phyloP scores from a whole-genome alignment of 1,284 basidiomycete species.

The Hortiboletus rubellus region DNA sequence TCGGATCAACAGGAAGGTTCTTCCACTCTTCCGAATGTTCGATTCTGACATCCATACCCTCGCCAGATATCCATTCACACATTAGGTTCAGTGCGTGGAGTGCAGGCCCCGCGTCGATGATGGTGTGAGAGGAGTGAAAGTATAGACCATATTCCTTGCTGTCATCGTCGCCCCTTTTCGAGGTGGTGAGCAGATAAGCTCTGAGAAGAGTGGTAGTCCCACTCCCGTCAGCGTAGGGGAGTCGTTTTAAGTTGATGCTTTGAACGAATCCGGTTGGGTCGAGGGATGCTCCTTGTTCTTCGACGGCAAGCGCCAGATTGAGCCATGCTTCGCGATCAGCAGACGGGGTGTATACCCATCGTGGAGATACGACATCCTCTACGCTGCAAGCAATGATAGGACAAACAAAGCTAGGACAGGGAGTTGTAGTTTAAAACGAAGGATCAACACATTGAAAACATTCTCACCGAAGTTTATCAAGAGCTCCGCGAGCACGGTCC shows the following conservation, averaged over 20 bases:
- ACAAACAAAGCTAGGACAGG: conserved; percentile 18
- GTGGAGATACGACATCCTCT: conserved; percentile 13
- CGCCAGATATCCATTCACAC: conserved; percentile 27
- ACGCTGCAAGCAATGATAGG: conserved; percentile 21
- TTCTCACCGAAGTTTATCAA: conserved; percentile 24
- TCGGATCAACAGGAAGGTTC: conserved; percentile 25
- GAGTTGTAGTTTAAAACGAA: neutral
- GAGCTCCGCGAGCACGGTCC: conserved; percentile 13
- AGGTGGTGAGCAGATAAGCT: conserved; percentile 19
- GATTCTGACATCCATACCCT: conserved; percentile 17
- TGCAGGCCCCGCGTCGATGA: conserved; percentile 21
- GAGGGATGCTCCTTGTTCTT: conserved; percentile 16
- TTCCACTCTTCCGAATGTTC: conserved; percentile 21
- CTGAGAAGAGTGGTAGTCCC: conserved; percentile 12
- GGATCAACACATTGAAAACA: neutral
- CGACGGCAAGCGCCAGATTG: neutral
- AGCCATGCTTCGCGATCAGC: conserved; percentile 24
- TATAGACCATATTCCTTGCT: conserved; percentile 20
- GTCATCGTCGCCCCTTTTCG: neutral
- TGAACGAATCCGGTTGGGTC: conserved; percentile 18
- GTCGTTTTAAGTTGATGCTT: conserved; percentile 15
- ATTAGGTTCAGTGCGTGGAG: conserved; percentile 23
- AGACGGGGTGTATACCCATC: conserved; percentile 24
- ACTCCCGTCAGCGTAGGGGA: conserved; percentile 16
- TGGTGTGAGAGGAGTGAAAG: conserved; percentile 18